These are phyloP conservation scores for Rubia peregrina DNA, from an alignment of 305 asterid species.

Conservation along the genomic window DNA sequence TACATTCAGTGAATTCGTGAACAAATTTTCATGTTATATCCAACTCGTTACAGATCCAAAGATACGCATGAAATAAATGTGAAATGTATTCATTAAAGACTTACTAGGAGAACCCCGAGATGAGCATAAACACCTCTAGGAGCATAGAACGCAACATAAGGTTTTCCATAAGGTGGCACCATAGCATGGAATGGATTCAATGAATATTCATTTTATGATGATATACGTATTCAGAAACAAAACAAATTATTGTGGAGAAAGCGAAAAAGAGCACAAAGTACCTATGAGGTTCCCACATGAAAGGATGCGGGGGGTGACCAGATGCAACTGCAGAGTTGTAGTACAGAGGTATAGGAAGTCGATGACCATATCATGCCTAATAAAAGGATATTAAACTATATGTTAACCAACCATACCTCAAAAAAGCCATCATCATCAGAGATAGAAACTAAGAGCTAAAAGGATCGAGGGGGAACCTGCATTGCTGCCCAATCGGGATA, in stretches of 20 bases:
- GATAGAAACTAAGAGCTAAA: background rate
- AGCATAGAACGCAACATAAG: conserved; percentile 78
- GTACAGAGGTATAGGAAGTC: conserved; percentile 79
- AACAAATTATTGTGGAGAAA: background rate
- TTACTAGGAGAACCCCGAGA: conserved; percentile 80
- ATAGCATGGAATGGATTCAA: conserved; percentile 42
- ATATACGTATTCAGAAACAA: no score
- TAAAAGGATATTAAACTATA: conserved; percentile 8
- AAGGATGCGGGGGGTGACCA: conserved; percentile 75
- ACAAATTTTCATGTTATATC: background rate
- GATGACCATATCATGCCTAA: conserved; percentile 91
- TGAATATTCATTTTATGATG: background rate
- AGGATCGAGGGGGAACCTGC: conserved; percentile 54
- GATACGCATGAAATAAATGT: background rate
- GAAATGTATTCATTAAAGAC: conserved; percentile 16
- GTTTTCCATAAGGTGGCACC: conserved; percentile 82
- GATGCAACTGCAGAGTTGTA: conserved; percentile 63
- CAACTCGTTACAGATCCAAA: background rate
- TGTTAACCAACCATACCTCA: background rate
- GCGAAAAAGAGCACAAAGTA: conserved; percentile 15
- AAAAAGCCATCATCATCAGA: conserved; percentile 2
- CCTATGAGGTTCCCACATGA: conserved; percentile 99
- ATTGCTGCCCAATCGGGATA: conserved; percentile 97
- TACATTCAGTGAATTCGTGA: background rate
- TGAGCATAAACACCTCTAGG: conserved; percentile 84